Percentiles rank a stretch among this genome's conserved stretches.
Conservation (phyloP, 306 rosid species). For the Cercis canadensis region DNA sequence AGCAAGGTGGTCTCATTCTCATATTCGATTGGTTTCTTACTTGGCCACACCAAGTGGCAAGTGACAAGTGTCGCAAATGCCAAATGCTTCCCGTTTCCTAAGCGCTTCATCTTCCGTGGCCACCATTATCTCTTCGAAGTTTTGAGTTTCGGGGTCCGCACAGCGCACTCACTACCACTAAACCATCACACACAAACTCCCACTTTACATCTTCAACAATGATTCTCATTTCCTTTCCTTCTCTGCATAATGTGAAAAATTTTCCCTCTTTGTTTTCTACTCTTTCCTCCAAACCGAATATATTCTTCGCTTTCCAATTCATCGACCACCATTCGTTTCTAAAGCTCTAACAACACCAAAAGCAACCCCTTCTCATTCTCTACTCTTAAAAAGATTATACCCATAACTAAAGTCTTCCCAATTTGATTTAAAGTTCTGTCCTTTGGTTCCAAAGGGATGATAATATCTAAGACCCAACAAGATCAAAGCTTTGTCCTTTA, state of each 20-base stretch:
- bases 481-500: conserved; percentile 35
- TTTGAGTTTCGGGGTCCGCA: background rate
- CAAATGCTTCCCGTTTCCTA: background rate
- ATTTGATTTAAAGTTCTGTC: conserved; percentile 33
- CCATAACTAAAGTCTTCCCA: conserved; percentile 34
- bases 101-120: background rate
- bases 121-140: background rate
- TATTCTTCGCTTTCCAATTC: conserved; percentile 56
- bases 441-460: conserved; percentile 27
- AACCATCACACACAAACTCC: background rate
- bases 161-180: background rate
- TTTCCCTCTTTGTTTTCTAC: conserved; percentile 27
- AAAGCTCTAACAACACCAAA: conserved; percentile 24
- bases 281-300: conserved; percentile 46
- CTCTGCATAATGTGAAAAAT: background rate
- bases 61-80: too few relatives aligned
- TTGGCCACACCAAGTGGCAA: too few relatives aligned
- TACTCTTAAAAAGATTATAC: conserved; percentile 29
- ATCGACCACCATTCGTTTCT: conserved; percentile 48
- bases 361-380: conserved; percentile 23
- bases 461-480: conserved; percentile 30
- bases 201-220: background rate
- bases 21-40: too few relatives aligned
- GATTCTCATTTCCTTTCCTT: conserved; percentile 23
- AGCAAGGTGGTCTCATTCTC: too few relatives aligned